Evolutionary conservation across 2,329 filamentous ascomycete genomes (phyloP).

Genomic region (Trichoderma lentiforme): DNA sequence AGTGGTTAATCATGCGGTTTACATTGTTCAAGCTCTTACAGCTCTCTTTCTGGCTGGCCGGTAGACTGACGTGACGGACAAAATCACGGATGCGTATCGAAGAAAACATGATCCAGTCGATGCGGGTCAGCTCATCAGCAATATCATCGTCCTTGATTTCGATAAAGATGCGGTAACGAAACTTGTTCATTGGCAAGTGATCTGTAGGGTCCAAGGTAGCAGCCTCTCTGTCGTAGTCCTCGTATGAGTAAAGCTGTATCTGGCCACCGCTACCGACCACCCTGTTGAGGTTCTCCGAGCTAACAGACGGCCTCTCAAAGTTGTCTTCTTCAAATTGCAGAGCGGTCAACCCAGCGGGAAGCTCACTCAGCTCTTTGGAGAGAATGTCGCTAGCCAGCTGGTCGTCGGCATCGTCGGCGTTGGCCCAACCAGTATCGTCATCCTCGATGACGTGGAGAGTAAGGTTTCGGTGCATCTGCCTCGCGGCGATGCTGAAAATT

Average conservation of each 20-base stretch:
- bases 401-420: conserved; percentile 59
- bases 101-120: conserved; percentile 98
- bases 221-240: conserved; percentile 79
- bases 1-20: conserved; percentile 90
- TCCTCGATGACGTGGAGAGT: conserved; percentile 73
- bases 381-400: conserved; percentile 34
- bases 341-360: conserved; percentile 43
- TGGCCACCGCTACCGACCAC: conserved; percentile 41
- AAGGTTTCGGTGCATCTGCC: conserved; percentile 78
- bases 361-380: conserved; percentile 39
- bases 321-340: conserved; percentile 48
- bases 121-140: conserved; percentile 86
- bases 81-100: conserved; percentile 91
- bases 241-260: conserved; percentile 62
- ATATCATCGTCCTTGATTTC: conserved; percentile 79
- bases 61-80: conserved; percentile 82
- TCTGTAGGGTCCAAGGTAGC: conserved; percentile 66
- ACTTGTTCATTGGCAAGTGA: conserved; percentile 70
- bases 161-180: conserved; percentile 89
- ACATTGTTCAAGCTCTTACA: conserved; percentile 80
- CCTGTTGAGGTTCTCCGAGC: conserved; percentile 43
- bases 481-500: conserved; percentile 79
- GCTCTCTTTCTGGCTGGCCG: conserved; percentile 66
- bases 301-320: conserved; percentile 43
- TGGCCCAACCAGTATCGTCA: conserved; percentile 92